Evolutionary conservation across 2,329 filamentous ascomycete species (phyloP), one percentile per base, ranked within the genome.

Genomic region (Phyllosticta capitalensis): DNA sequence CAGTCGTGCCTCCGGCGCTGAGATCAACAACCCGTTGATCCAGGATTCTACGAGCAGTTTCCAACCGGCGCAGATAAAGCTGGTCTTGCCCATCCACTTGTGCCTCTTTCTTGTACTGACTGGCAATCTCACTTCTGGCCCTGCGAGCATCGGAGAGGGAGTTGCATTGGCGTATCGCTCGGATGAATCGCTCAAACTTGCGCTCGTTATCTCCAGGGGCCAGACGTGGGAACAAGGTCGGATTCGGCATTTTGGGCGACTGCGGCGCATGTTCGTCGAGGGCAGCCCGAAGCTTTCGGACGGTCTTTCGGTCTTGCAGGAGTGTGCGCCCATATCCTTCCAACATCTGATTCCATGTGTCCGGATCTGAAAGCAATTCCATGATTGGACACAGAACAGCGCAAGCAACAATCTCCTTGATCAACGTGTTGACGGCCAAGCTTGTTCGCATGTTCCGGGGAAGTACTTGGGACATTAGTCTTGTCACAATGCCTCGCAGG

Each of bases 321-420:
- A 95, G 87, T 24, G 88, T 87, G 55, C 89, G 86, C 19, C 91
- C 88, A 73, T 88, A 90, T 59, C 87, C 92, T 73, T 97, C 92
- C 81, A 97, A 90, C 61, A 96, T 74, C 72, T 96, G 92, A 68
- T 99, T 97, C 92, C 92, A 99, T 9, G 88, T 95, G 75, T 99
- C 95, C 1, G 95, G 92, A 66, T 99, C 92, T 5, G 89, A 84
- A 19, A 99, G 77, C 63, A 91, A 78, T 66, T 87, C 85, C 69
- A 96, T 80, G 21, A 95, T 77, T 0, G 94, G 94, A 50, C 85
- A 86, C 45, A 99, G 77, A 48, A 99, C 86, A n/a, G 90, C 90
- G 72, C 94, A 96, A 21, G 90, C 81, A n/a, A 96, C 84, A 62
- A 99, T 87, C 75, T 99, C 95, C 66, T 89, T 86, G 61, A 96